These are phyloP conservation scores for Ustilago shanxiensis DNA, from an alignment of 1,284 basidiomycete genomes.

Conservation along the genomic window DNA sequence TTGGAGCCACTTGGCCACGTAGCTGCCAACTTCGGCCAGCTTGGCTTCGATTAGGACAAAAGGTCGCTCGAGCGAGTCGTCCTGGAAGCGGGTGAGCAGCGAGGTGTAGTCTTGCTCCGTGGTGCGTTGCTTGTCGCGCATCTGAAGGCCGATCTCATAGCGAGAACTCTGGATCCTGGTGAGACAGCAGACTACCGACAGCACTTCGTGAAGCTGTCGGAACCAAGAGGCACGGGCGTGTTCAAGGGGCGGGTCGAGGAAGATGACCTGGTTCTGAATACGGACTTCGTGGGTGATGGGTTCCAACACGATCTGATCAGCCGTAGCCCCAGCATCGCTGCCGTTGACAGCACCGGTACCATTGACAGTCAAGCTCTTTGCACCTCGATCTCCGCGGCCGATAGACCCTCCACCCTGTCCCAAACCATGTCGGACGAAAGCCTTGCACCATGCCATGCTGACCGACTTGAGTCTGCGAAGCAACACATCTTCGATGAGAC, in stretches of 20 bases:
- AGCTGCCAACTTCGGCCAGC: slow-evolving; percentile 85
- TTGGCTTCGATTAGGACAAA: slow-evolving; percentile 90
- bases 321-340: slow-evolving; percentile 18
- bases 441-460: slow-evolving; percentile 86
- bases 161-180: slow-evolving; percentile 90
- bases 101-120: slow-evolving; percentile 76
- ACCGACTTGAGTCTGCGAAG: slow-evolving; percentile 82
- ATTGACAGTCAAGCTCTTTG: slow-evolving; percentile 21
- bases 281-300: slow-evolving; percentile 85
- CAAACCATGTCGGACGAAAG: slow-evolving; percentile 74
- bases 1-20: slow-evolving; percentile 96
- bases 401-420: slow-evolving; percentile 17
- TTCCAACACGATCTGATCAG: slow-evolving; percentile 40
- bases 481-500: slow-evolving; percentile 85
- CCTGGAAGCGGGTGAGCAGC: slow-evolving; percentile 80
- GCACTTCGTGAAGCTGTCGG: slow-evolving; percentile 82
- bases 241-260: slow-evolving; percentile 97
- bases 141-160: slow-evolving; percentile 80
- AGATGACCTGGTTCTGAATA: slow-evolving; percentile 98
- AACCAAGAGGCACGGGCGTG: slow-evolving; percentile 92
- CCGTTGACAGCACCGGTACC: slow-evolving; percentile 5
- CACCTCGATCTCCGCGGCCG: slow-evolving; percentile 15
- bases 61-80: slow-evolving; percentile 81
- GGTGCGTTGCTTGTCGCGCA: slow-evolving; percentile 42
- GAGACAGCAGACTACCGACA: slow-evolving; percentile 88